Conservation (phyloP, 768 basidiomycete genomes). For the Chalciporus chontae region DNA sequence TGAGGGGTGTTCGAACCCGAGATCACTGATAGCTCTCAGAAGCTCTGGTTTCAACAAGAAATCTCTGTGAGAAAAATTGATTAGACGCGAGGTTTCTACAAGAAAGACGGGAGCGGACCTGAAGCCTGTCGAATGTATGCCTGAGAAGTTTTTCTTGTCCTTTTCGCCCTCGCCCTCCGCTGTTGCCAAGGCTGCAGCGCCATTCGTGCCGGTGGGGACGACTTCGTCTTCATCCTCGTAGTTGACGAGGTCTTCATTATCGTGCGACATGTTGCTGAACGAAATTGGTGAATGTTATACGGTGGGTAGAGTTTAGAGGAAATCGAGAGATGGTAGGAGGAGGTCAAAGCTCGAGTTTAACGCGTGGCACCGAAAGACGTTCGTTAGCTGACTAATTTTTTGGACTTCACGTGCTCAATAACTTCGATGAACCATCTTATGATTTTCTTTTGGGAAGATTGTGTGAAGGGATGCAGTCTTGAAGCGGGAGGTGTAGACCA, state of each 20-base stretch:
- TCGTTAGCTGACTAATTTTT: too few relatives aligned
- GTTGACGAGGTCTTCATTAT: constrained; percentile 91
- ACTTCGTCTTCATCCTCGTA: constrained; percentile 91
- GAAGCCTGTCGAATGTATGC: constrained; percentile 99
- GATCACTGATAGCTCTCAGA: constrained; percentile 94
- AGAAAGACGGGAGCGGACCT: constrained; percentile 49
- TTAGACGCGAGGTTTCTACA: too few relatives aligned
- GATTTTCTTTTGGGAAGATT: too few relatives aligned
- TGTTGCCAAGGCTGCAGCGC: constrained; percentile 38
- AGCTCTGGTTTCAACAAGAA: constrained; percentile 97
- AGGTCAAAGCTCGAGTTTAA: too few relatives aligned
- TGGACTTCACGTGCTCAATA: too few relatives aligned
- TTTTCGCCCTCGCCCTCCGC: constrained; percentile 59
- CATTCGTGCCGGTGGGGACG: constrained; percentile 40
- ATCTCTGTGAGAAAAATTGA: constrained; percentile 52
- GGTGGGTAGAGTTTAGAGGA: constrained; percentile 19
- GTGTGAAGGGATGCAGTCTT: too few relatives aligned
- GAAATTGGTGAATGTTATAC: constrained; percentile 24
- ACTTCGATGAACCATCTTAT: too few relatives aligned
- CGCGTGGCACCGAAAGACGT: too few relatives aligned
- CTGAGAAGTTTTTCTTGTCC: constrained; percentile 97
- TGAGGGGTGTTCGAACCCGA: constrained; percentile 99
- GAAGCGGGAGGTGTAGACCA: too few relatives aligned
- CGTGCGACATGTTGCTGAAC: constrained; percentile 55
- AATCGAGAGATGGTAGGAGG: too few relatives aligned